Evolutionary conservation across 2,329 filamentous ascomycete genomes (phyloP).

Genomic region (Nemania sp.): DNA sequence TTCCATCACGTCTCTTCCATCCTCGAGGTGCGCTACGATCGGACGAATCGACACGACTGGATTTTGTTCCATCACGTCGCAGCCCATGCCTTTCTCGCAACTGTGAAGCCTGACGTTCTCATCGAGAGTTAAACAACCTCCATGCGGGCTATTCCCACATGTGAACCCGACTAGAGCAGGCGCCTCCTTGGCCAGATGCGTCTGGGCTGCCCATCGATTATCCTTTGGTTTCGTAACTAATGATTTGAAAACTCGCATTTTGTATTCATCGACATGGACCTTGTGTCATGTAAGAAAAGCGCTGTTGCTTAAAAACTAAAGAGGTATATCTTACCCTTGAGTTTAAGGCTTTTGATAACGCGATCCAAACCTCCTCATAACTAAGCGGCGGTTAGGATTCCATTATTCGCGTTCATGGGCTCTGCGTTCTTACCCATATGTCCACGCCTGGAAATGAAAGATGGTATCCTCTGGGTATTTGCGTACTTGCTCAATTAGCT

Average conservation of each 20-base stretch:
- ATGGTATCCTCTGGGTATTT: slow-evolving; percentile 73
- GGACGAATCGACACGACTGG: slow-evolving; percentile 77
- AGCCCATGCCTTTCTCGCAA: slow-evolving; percentile 75
- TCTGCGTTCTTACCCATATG: slow-evolving; percentile 62
- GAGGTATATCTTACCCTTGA: slow-evolving; percentile 55
- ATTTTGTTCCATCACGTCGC: slow-evolving; percentile 50
- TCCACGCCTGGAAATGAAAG: slow-evolving; percentile 89
- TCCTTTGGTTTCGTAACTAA: slow-evolving; percentile 54
- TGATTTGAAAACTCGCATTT: slow-evolving; percentile 71
- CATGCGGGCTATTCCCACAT: slow-evolving; percentile 71
- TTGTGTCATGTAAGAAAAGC: slow-evolving; percentile 38
- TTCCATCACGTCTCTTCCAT: slow-evolving; percentile 70
- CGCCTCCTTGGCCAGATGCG: slow-evolving; percentile 60
- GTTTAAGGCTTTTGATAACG: slow-evolving; percentile 71
- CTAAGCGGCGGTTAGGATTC: slow-evolving; percentile 37
- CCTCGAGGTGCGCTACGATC: slow-evolving; percentile 67
- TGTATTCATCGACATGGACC: slow-evolving; percentile 85
- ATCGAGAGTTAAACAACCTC: slow-evolving; percentile 73
- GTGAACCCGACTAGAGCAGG: slow-evolving; percentile 73
- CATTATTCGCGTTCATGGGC: not conserved
- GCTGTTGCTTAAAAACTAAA: not conserved
- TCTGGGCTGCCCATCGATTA: slow-evolving; percentile 45
- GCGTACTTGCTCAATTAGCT: slow-evolving; percentile 71
- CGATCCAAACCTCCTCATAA: slow-evolving; percentile 91
- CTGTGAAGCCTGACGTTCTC: slow-evolving; percentile 74